Percentiles rank a stretch among this genome's conserved stretches.
Evolutionary conservation across 2,329 filamentous ascomycete genomes (phyloP).

Genomic region (Fusarium circinatum): DNA sequence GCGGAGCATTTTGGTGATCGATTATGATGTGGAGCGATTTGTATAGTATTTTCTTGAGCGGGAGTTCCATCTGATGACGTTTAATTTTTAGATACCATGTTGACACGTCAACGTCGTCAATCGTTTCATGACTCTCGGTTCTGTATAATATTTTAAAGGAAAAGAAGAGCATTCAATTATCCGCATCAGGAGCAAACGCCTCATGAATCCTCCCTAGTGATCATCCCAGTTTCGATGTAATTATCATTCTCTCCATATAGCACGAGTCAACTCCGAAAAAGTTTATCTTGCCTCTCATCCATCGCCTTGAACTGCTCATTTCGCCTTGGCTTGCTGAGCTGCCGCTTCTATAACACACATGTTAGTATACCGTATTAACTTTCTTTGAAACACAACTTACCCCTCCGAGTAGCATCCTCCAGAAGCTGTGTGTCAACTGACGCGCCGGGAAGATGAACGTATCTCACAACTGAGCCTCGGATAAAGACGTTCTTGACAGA

Average conservation of each 20-base stretch:
- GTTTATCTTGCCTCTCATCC: conserved; percentile 6
- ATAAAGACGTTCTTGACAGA: conserved; percentile 97
- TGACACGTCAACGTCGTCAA: not conserved
- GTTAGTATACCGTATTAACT: conserved; percentile 4
- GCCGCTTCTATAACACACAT: conserved; percentile 59
- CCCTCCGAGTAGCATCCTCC: conserved; percentile 91
- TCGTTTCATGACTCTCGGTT: not conserved
- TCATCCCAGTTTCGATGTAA: conserved; percentile 33
- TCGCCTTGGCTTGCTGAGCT: conserved; percentile 67
- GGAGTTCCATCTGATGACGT: not conserved
- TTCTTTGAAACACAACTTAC: conserved; percentile 55
- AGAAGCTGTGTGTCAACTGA: conserved; percentile 87
- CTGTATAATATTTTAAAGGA: not conserved
- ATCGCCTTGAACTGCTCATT: conserved; percentile 48
- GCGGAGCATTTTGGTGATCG: conserved; percentile 53
- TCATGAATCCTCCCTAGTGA: conserved; percentile 33
- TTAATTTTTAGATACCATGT: not conserved
- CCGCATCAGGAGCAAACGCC: conserved; percentile 45
- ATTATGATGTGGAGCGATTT: not conserved
- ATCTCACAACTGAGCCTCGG: conserved; percentile 89
- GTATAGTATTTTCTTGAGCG: not conserved
- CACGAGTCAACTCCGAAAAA: conserved; percentile 5
- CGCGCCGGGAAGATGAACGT: conserved; percentile 85
- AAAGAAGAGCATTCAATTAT: conserved; percentile 42
- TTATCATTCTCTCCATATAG: conserved; percentile 9